Percentiles rank a stretch among this genome's conserved stretches.
Evolutionary conservation across 345 rosid genomes (phyloP).

Genomic region (Cochlearia excelsa): DNA sequence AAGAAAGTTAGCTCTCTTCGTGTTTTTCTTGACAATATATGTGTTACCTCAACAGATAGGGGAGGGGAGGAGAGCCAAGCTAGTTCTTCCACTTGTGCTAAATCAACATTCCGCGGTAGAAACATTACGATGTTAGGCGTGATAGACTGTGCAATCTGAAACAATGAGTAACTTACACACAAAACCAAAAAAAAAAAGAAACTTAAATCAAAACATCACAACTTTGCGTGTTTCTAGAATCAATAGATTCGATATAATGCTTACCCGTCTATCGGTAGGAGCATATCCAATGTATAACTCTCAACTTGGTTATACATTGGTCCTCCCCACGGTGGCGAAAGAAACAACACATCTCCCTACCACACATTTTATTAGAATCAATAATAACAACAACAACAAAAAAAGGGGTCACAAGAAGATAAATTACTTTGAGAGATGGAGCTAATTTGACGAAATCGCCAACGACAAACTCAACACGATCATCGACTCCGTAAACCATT

Average conservation of each 20-base stretch:
- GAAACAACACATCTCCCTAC: constrained; percentile 44
- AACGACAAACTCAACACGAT: constrained; percentile 41
- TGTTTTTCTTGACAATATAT: not conserved
- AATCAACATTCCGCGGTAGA: constrained; percentile 29
- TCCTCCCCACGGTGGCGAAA: constrained; percentile 55
- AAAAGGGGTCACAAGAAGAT: not conserved
- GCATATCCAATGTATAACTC: constrained; percentile 42
- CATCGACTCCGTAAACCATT: constrained; percentile 48
- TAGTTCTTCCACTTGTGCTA: constrained; percentile 32
- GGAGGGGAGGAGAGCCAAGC: constrained; percentile 37
- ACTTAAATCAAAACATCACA: too few relatives aligned
- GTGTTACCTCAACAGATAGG: constrained; percentile 27
- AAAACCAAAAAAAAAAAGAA: not conserved
- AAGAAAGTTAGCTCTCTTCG: not conserved
- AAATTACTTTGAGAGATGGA: constrained; percentile 45
- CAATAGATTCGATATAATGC: not conserved
- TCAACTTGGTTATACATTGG: constrained; percentile 40
- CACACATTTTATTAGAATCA: not conserved
- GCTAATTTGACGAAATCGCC: constrained; percentile 49
- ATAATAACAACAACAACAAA: not conserved
- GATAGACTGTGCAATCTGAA: constrained; percentile 31
- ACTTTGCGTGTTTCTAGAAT: too few relatives aligned
- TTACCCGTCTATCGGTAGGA: constrained; percentile 47
- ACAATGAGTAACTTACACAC: constrained; percentile 21
- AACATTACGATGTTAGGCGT: constrained; percentile 30